Evolutionary conservation across 192 early-diverging fungal species (phyloP), one percentile per base, ranked within the genome.

Genomic region (Coemansia sp.): DNA sequence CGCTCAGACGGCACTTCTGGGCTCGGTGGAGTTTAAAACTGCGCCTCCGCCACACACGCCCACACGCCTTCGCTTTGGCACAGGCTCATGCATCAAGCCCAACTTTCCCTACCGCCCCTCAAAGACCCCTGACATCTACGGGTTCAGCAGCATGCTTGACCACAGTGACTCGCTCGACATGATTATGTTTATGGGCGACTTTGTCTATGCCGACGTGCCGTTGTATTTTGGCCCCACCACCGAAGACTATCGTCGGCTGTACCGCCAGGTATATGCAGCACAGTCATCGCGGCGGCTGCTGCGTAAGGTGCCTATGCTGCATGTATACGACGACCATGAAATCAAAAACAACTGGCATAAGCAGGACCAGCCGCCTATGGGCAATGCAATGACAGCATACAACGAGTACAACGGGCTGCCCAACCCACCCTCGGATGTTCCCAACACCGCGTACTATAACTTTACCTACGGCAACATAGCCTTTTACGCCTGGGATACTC

Each of bases 301-400:
- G 55, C 50, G 59, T 54, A 58, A 56, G 16, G 59, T 78, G 20
- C 75, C 80, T 14, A 75, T 63, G 66, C 42, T 74, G 9, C 70
- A 78, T 40, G 65, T 78, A 5, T 81, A 81, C 45, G 80, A 81
- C 56, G 80, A 81, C 64, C 80, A 81, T 37, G 80, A 81, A 55
- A 71, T 81, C 45, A 55, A 63, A 49, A 81, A 81, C 63, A 75
- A 81, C 65, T 81, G 80, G 80, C 68, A 78, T 42, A 21, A 36
- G 19, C 58, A 66, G 44, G 65, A 71, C 16, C 14, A 40, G 10
- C 43, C 49, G 33, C 75, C 75, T 6, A 74, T 75, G 67, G 57
- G 49, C 46, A 69, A 33, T 51, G 80, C 80, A n/a, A 51, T 72
- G 53, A 30, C 43, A 2, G 80, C 80, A 0, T 81, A 63, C 50